These are phyloP conservation scores for Paspalum notatum DNA, from an alignment of 176 grass and related monocot species.

Conservation along the genomic window DNA sequence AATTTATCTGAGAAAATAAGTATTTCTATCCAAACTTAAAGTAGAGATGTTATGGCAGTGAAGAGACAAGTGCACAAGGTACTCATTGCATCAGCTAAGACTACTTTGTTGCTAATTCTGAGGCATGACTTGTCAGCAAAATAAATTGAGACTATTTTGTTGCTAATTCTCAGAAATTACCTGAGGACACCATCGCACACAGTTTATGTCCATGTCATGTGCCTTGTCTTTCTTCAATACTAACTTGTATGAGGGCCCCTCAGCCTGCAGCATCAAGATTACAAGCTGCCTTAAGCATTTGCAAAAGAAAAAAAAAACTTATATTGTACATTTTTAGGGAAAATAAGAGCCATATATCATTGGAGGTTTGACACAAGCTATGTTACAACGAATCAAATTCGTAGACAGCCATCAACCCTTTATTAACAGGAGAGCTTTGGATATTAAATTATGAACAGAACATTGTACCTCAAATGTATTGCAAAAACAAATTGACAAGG, in stretches of 20 bases:
- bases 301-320: slow-evolving; percentile 21
- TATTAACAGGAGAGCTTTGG: slow-evolving; percentile 1
- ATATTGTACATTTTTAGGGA: neutral
- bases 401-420: neutral
- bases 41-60: neutral
- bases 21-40: slow-evolving; percentile 10
- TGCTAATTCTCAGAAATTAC: slow-evolving; percentile 41
- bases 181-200: slow-evolving; percentile 89
- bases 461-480: slow-evolving; percentile 16
- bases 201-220: slow-evolving; percentile 98
- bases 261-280: slow-evolving; percentile 56
- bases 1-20: slow-evolving; percentile 30
- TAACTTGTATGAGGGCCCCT: slow-evolving; percentile 69
- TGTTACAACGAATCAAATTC: no score
- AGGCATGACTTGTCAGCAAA: slow-evolving; percentile 36
- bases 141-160: neutral
- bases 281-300: neutral
- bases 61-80: neutral
- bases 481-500: neutral
- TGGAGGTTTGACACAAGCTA: neutral
- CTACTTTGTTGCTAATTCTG: neutral
- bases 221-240: slow-evolving; percentile 89
- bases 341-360: slow-evolving; percentile 8
- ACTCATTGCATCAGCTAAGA: slow-evolving; percentile 1
- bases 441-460: slow-evolving; percentile 20